Evolutionary conservation across 768 basidiomycete genomes (phyloP).

Genomic region (Panaeolus cyanescens): DNA sequence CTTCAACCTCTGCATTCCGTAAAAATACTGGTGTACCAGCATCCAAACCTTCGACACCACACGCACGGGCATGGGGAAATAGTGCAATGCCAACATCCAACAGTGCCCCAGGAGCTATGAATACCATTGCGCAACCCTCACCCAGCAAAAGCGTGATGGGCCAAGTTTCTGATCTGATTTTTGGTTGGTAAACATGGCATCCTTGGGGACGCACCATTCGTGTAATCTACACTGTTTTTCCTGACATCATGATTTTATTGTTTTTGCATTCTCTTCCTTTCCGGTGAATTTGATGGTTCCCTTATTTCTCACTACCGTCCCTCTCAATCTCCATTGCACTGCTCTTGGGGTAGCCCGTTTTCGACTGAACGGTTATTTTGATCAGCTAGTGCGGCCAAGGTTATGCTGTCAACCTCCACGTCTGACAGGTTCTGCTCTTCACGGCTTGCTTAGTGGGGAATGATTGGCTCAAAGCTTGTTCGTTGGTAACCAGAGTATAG

Average conservation of each 20-base stretch:
- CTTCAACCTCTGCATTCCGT: constrained; percentile 72
- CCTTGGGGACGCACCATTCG: background rate
- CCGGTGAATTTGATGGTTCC: background rate
- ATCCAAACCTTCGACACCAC: constrained; percentile 30
- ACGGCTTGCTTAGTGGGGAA: background rate
- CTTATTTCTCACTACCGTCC: background rate
- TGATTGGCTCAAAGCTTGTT: background rate
- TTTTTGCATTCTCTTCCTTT: background rate
- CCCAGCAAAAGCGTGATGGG: constrained; percentile 65
- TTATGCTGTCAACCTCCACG: background rate
- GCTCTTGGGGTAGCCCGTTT: background rate
- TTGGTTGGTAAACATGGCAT: constrained; percentile 86
- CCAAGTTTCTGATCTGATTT: constrained; percentile 79
- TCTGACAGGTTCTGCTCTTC: background rate
- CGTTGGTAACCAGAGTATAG: background rate
- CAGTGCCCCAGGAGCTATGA: constrained; percentile 13
- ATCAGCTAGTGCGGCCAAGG: background rate
- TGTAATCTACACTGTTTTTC: background rate
- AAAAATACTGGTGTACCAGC: constrained; percentile 35
- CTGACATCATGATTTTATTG: background rate
- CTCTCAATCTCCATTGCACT: background rate
- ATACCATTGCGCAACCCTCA: constrained; percentile 22
- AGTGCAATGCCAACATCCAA: constrained; percentile 15
- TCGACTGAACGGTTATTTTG: background rate
- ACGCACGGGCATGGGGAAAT: constrained; percentile 22